Percentiles rank a stretch among this genome's conserved stretches.
phyloP scores from a whole-genome alignment of 768 basidiomycete genomes.

The Crepidotus variabilis region DNA sequence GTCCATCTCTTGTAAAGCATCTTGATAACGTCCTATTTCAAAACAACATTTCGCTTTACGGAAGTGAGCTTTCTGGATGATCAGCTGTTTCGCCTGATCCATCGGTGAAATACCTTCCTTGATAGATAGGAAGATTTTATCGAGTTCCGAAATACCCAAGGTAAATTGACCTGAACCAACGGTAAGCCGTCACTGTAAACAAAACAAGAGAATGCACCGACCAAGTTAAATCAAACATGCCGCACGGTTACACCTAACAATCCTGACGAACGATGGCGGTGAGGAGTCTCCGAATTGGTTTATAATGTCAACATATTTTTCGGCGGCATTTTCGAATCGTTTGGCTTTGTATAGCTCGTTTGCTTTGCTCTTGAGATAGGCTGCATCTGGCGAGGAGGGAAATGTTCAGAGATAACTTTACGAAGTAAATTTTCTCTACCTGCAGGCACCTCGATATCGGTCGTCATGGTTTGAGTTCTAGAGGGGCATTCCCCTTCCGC shows the following conservation, averaged over 20 bases:
- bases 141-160: background rate
- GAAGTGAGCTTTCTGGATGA: slow-evolving; percentile 1
- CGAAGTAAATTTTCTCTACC: too few relatives aligned
- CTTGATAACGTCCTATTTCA: background rate
- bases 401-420: too few relatives aligned
- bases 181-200: background rate
- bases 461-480: too few relatives aligned
- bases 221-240: slow-evolving; percentile 2
- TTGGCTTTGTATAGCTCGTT: background rate
- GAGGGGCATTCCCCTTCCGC: too few relatives aligned
- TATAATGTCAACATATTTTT: background rate
- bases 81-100: background rate
- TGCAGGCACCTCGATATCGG: too few relatives aligned
- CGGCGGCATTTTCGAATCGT: background rate
- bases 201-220: background rate
- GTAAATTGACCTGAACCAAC: background rate
- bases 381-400: background rate
- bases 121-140: background rate
- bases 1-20: background rate
- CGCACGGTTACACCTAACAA: slow-evolving; percentile 1
- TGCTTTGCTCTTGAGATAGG: background rate
- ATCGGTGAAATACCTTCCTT: background rate
- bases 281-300: background rate
- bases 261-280: background rate
- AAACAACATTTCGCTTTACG: background rate